Evolutionary conservation across 129 eudicot species (phyloP).

Genomic region (Flaveria trinervia): DNA sequence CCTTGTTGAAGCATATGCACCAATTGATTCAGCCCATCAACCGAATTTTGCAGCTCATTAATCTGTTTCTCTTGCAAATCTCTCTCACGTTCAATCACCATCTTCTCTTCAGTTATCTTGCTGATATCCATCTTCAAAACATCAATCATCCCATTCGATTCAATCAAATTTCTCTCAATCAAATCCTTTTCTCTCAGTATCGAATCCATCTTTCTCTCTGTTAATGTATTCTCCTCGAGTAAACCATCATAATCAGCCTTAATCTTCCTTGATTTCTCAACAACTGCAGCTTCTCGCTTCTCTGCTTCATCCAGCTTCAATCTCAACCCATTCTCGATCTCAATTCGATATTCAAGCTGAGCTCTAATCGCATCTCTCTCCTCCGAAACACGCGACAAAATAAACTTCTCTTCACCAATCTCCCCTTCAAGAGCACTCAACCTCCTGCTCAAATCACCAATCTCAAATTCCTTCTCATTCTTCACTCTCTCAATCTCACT

Average conservation of each 20-base stretch:
- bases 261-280: constrained; percentile 3
- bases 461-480: constrained; percentile 40
- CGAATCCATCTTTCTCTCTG: constrained; percentile 34
- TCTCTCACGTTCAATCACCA: constrained; percentile 45
- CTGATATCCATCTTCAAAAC: constrained; percentile 44
- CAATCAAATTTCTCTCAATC: constrained; percentile 38
- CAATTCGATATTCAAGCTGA: constrained; percentile 35
- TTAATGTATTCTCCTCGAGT: constrained; percentile 36
- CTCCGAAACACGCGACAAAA: constrained; percentile 26
- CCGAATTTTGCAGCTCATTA: constrained; percentile 46
- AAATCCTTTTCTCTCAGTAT: constrained; percentile 39
- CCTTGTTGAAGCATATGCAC: constrained; percentile 45
- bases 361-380: constrained; percentile 57
- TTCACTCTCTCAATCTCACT: constrained; percentile 41
- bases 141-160: constrained; percentile 31
- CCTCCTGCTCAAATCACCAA: constrained; percentile 35
- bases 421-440: constrained; percentile 38
- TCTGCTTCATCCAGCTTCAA: constrained; percentile 37
- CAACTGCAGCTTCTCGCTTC: constrained; percentile 27
- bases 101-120: constrained; percentile 36
- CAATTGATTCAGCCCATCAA: constrained; percentile 41
- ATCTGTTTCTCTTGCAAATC: constrained; percentile 34
- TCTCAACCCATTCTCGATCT: constrained; percentile 33
- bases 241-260: constrained; percentile 41
- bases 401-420: constrained; percentile 43